These are phyloP conservation scores for Coelastrella sp. DNA, from an alignment of 139 green algal genomes.

Conservation along the genomic window DNA sequence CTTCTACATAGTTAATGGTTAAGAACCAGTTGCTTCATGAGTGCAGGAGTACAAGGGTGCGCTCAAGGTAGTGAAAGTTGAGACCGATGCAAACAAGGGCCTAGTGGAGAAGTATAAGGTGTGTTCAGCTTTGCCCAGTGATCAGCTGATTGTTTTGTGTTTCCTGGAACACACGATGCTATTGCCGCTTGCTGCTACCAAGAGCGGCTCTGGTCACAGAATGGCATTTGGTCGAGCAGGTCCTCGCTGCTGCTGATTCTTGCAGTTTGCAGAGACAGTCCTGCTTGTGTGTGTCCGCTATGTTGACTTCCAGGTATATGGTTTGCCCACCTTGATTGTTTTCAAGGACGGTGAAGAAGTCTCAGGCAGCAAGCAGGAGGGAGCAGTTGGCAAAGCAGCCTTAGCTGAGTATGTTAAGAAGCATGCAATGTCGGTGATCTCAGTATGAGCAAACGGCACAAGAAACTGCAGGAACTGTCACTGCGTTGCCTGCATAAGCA, in stretches of 20 bases:
- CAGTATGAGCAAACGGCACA: conserved; percentile 16
- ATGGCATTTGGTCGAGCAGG: too few relatives aligned
- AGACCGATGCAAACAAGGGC: conserved; percentile 85
- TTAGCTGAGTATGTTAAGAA: conserved; percentile 82
- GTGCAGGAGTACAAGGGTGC: conserved; percentile 73
- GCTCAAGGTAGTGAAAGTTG: conserved; percentile 96
- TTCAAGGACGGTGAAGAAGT: conserved; percentile 92
- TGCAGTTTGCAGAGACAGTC: neutral
- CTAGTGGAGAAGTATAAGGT: conserved; percentile 94
- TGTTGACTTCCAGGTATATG: conserved; percentile 93
- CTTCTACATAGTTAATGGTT: too few relatives aligned
- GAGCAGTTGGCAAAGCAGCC: conserved; percentile 83
- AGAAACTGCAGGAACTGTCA: too few relatives aligned
- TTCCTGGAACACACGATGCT: too few relatives aligned
- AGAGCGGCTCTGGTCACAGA: too few relatives aligned
- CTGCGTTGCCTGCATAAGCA: too few relatives aligned
- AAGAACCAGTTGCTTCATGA: neutral
- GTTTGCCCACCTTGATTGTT: conserved; percentile 93
- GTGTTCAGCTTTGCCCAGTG: too few relatives aligned
- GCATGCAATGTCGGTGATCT: conserved; percentile 45
- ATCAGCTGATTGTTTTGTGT: too few relatives aligned
- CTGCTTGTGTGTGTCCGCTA: neutral
- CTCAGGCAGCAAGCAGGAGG: conserved; percentile 84
- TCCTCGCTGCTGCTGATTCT: neutral
- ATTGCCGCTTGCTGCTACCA: too few relatives aligned